phyloP scores from a whole-genome alignment of 371 early-diverging fungal species.

The Apophysomyces elegans region DNA sequence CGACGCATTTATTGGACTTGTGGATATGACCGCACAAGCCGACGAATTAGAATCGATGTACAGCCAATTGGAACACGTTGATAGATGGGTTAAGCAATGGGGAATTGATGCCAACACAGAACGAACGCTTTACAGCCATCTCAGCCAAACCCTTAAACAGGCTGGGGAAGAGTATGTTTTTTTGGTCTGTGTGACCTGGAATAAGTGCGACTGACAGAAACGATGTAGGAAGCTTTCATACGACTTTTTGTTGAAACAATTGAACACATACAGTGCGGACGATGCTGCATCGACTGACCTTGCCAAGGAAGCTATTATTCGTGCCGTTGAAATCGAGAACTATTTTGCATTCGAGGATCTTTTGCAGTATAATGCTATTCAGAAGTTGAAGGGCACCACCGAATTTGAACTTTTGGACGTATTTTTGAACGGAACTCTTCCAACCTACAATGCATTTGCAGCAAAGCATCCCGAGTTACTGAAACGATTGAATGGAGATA shows the following conservation, averaged over 20 bases:
- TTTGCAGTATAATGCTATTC: constrained; percentile 71
- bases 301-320: constrained; percentile 62
- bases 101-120: constrained; percentile 61
- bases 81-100: constrained; percentile 80
- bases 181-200: not conserved
- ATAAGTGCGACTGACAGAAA: not conserved
- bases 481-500: constrained; percentile 61
- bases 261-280: constrained; percentile 57
- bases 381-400: constrained; percentile 64
- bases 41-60: constrained; percentile 75
- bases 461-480: constrained; percentile 54
- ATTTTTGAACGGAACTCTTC: constrained; percentile 74
- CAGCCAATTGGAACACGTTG: constrained; percentile 67
- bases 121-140: constrained; percentile 63
- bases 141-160: constrained; percentile 69
- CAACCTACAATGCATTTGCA: constrained; percentile 69
- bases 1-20: constrained; percentile 74
- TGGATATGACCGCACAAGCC: constrained; percentile 72
- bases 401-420: constrained; percentile 75
- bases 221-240: constrained; percentile 54
- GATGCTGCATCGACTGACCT: constrained; percentile 38
- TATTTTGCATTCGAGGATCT: constrained; percentile 86
- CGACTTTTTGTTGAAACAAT: constrained; percentile 70
- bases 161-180: constrained; percentile 64
- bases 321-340: constrained; percentile 73